Evolutionary conservation across 768 basidiomycete species (phyloP), one percentile per base, ranked within the genome.

Genomic region (Lyophyllum shimeji): DNA sequence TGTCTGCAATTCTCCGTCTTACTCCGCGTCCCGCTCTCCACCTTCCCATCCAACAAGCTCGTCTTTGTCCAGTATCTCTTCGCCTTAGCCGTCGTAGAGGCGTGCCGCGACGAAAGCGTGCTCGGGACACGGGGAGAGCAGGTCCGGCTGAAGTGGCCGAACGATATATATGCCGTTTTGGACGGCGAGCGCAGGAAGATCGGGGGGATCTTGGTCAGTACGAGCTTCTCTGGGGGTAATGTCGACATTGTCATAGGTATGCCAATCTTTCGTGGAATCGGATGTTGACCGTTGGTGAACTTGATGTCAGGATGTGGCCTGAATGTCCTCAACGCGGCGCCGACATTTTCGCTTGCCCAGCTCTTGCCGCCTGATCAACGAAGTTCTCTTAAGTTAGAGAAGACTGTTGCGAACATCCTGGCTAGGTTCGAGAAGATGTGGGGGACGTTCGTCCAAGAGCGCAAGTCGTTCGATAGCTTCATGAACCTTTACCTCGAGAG

Each of bases 1-100:
- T 94, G 93, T 66, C 83, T 98, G 7, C 86, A 88, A 56, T 87
- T 95, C 68, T 95, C 93, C 11, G 65, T 93, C 40, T 76, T 90
- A 43, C 75, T 91, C 15, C 84, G 89, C 5, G 72, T 87, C 0
- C 72, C 83, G 0, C 73, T 84, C 2, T 61, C 75, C 1, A 61
- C 67, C 1, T 71, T 88, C 60, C 83, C 85, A 2, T 74, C 84
- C 0, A 73, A 76, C 20, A 86, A 85, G 55, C 79, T 98, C 34
- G 94, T 98, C 23, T 97, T 98, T 67, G 72, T 95, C 9, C 97
- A 99, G 66, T 98, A 99, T 68, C 80, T 99, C 3, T 90, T 90
- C 58, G 89, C 89, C 0, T 75, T 98, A 39, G 94, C 95, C 1
- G 87, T 98, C n/a, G 84, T 87, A 17, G 89, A 95, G 61, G 94